Percentiles rank a stretch among this genome's conserved stretches.
These are phyloP conservation scores for Fomitopsis palustris DNA, from an alignment of 1,284 basidiomycete genomes.

Conservation along the genomic window DNA sequence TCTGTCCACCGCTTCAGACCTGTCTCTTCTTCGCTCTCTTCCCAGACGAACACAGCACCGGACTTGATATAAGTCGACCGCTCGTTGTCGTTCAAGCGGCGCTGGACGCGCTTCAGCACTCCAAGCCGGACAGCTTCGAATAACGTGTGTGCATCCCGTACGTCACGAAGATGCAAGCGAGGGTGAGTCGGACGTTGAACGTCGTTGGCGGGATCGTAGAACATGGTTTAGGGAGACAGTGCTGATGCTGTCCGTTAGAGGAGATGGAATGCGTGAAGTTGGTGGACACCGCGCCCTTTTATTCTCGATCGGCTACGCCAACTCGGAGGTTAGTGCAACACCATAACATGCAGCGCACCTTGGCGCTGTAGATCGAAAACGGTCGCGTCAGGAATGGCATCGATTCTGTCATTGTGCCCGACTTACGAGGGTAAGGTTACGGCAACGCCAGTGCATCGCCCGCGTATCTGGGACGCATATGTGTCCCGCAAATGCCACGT, in stretches of 20 bases:
- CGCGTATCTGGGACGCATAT: background rate
- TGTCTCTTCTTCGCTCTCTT: constrained; percentile 60
- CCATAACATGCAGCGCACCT: background rate
- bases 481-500: background rate
- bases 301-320: constrained; percentile 10
- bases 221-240: constrained; percentile 25
- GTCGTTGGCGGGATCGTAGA: constrained; percentile 35
- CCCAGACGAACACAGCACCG: constrained; percentile 64
- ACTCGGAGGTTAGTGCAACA: background rate
- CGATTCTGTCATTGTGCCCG: background rate
- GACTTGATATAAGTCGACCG: constrained; percentile 51
- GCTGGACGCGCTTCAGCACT: constrained; percentile 42
- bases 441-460: background rate
- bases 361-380: background rate
- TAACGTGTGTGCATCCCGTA: constrained; percentile 57
- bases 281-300: constrained; percentile 15
- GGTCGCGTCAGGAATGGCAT: background rate
- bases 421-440: background rate
- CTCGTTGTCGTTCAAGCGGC: constrained; percentile 58
- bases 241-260: background rate
- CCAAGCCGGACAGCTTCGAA: constrained; percentile 59
- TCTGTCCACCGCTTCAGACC: constrained; percentile 64
- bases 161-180: constrained; percentile 58
- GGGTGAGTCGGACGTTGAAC: constrained; percentile 60
- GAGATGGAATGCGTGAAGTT: background rate